A percentile compares a stretch with the other conserved stretches of the same genome.
These are phyloP conservation scores for Fagus sylvatica DNA, from an alignment of 306 rosid genomes.

Conservation along the genomic window DNA sequence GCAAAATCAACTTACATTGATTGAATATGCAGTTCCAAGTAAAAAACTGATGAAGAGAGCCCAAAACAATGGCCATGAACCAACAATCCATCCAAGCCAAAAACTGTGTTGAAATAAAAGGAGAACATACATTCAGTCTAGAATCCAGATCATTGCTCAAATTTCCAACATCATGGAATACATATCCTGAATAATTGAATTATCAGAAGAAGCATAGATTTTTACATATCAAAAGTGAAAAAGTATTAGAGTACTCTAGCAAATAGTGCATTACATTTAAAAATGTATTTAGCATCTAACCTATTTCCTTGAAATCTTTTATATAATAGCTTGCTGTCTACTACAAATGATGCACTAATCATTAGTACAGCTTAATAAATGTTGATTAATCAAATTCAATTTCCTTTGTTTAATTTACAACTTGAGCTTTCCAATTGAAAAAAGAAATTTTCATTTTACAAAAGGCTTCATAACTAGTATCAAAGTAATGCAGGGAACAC, in stretches of 20 bases:
- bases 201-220: not conserved
- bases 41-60: slow-evolving; percentile 89
- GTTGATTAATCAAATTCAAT: not conserved
- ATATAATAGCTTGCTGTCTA: not conserved
- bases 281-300: not conserved
- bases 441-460: too few relatives aligned
- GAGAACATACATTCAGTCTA: slow-evolving; percentile 22
- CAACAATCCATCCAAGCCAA: slow-evolving; percentile 88
- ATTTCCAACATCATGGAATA: too few relatives aligned
- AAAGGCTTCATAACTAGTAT: too few relatives aligned
- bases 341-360: not conserved
- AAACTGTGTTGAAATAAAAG: slow-evolving; percentile 66
- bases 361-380: not conserved
- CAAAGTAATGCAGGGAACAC: too few relatives aligned
- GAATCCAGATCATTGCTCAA: too few relatives aligned
- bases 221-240: not conserved
- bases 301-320: not conserved
- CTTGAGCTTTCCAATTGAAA: too few relatives aligned
- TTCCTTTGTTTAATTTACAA: too few relatives aligned
- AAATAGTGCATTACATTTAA: not conserved
- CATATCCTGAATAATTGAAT: slow-evolving; percentile 6
- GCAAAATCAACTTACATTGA: slow-evolving; percentile 66
- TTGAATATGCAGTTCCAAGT: slow-evolving; percentile 93
- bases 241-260: not conserved
- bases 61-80: slow-evolving; percentile 97